Base-by-base conservation (phyloP, 169 alveolate species). In the Plasmodium cynomolgi region DNA sequence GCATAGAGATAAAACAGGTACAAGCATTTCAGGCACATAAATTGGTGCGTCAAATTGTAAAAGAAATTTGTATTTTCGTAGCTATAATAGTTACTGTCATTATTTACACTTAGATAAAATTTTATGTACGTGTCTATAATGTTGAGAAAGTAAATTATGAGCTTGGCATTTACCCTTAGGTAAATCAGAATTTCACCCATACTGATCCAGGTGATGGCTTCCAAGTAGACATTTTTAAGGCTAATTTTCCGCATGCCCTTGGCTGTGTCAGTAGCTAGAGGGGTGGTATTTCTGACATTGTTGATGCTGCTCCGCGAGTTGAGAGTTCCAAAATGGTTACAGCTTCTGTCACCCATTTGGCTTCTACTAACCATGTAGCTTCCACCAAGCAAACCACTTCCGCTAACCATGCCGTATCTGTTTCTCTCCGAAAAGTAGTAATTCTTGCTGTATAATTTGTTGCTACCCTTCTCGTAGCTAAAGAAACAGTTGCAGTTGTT, bases 11-110 rank as follows among this genome's bases (percentile, higher is more conserved):
- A 90, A 90, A 90, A 90, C 44, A 90, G 47, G 56, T 80, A 90
- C 41, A 90, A 71, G 56, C 91, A 90, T 80, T 90, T 90, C 20
- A 90, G 31, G 54, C 94, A 90, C 94, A 90, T 90, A 31, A 90
- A 90, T 15, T 90, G 90, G 26, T 90, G 94, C 0, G 94, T 90
- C 37, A 90, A 80, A 80, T 90, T 90, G 74, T 90, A 90, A 44
- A 80, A 90, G 50, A 90, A 90, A 11, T 37, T 80, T 23, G 56
- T 80, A 80, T 90, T 90, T 8, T 90, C 94, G 33, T 34, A 62
- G 39, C 72, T 90, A 33, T 90, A 90, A 58, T 80, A 58, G 72
- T 90, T 90, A 26, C 20, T 80, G 50, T 90, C 82, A 39, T 80
- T 90, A 80, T 90, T 90, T 81, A 90, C 34, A 68, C 83, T 56